Evolutionary conservation across 805 yeast species (phyloP), one percentile per base, ranked within the genome.

Genomic region (Lachancea meyersii): DNA sequence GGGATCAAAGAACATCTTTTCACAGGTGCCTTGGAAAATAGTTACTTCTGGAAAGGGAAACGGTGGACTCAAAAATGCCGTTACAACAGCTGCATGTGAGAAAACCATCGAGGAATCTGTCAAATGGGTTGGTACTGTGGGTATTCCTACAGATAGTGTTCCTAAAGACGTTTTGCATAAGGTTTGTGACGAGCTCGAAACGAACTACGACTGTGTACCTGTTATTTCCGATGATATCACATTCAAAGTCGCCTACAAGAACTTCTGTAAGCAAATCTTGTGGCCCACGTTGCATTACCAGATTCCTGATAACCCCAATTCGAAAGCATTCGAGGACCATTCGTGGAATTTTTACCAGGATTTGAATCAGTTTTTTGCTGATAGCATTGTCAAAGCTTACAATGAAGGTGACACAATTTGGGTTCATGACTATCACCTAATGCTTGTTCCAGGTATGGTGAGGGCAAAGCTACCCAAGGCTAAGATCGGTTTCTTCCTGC

Each of bases 211-310:
- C 44, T 76, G 82, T 31, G 75, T 73, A 45, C 78, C 87, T 0
- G 85, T 88, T 2, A 78, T 77, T 46, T 80, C 91, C 2, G 77
- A 76, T 50, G 97, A 93, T 62, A 64, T 77, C 23, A 79, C 87
- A 1, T 86, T 87, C 53, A 84, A 83, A 55, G 97, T 97, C 17
- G 96, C 89, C 58, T 93, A 93, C 63, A 79, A 79, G 45, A 85
- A 86, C 40, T 93, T 84, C 61, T 91, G 97, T 63, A 93, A 93
- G 63, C 94, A 89, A 56, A 86, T 93, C 31, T 68, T 93, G 48
- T 93, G 97, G 97, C 98, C 98, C 24, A 86, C 96, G 2, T 73
- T 93, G 49, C 86, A 79, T 42, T 93, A 93, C 60, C 96, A 91
- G 62, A 86, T 91, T 30, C 97, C 97, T 0, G 97, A 93, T 62